These are phyloP conservation scores for Mycena olivaceomarginata DNA, from an alignment of 768 basidiomycete species.

Conservation along the genomic window DNA sequence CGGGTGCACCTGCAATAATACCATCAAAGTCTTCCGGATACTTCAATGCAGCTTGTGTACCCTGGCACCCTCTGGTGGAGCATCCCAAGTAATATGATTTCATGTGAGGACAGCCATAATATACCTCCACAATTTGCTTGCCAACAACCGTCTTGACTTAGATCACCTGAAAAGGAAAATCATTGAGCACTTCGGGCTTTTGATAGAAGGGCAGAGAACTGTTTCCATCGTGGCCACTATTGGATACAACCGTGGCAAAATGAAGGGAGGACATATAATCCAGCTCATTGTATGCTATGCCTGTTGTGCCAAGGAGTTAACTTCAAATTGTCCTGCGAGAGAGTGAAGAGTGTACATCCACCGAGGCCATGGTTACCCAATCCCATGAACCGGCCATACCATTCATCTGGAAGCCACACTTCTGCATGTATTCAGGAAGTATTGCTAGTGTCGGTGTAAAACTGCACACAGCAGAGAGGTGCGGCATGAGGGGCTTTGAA, in stretches of 20 bases:
- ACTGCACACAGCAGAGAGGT: conserved; percentile 22
- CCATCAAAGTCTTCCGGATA: too few species aligned
- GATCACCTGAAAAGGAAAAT: conserved; percentile 47
- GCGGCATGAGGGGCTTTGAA: too few species aligned
- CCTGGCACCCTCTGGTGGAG: too few species aligned
- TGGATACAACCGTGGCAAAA: conserved; percentile 44
- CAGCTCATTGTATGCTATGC: too few species aligned
- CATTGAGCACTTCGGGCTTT: too few species aligned
- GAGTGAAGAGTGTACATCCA: conserved; percentile 19
- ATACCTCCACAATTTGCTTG: conserved; percentile 40
- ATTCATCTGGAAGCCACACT: conserved; percentile 31
- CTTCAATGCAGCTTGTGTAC: too few species aligned
- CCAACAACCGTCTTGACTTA: conserved; percentile 41
- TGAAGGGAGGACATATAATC: conserved; percentile 15
- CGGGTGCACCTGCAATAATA: too few species aligned
- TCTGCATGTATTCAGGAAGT: conserved; percentile 11
- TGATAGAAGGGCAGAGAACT: conserved; percentile 33
- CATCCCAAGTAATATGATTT: conserved; percentile 49
- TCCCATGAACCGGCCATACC: conserved; percentile 25
- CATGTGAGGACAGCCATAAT: conserved; percentile 38
- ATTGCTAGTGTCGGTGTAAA: background rate
- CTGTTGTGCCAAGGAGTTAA: too few species aligned
- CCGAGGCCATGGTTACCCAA: conserved; percentile 21
- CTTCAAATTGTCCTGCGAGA: too few species aligned
- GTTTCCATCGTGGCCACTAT: conserved; percentile 48